phyloP scores from a whole-genome alignment of 2,329 filamentous ascomycete species.

The Diaporthe eres region DNA sequence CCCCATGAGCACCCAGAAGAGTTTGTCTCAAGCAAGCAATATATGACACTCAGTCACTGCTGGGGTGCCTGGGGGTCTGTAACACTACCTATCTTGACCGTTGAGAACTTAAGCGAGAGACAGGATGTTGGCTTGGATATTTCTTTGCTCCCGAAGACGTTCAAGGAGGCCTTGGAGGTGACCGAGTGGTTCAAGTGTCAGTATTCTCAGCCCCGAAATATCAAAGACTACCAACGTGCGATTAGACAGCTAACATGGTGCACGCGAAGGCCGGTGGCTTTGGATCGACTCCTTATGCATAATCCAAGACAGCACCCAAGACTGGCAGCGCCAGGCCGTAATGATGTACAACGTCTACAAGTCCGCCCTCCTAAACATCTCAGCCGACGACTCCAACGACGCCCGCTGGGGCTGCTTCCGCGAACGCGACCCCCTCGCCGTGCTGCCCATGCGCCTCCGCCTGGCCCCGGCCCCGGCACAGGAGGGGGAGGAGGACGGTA shows the following conservation, averaged over 20 bases:
- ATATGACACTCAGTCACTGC: slow-evolving; percentile 33
- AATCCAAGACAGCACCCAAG: slow-evolving; percentile 36
- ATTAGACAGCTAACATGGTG: neutral
- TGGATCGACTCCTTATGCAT: slow-evolving; percentile 36
- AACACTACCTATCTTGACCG: neutral
- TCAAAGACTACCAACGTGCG: neutral
- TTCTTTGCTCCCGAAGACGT: slow-evolving; percentile 18
- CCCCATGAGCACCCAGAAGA: neutral
- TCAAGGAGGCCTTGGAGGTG: slow-evolving; percentile 26
- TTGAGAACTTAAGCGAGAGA: slow-evolving; percentile 8
- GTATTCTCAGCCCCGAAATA: neutral
- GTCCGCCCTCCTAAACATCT: slow-evolving; percentile 27
- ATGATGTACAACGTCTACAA: slow-evolving; percentile 40
- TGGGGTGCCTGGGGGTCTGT: slow-evolving; percentile 25
- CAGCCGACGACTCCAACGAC: slow-evolving; percentile 25
- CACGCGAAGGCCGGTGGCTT: slow-evolving; percentile 22
- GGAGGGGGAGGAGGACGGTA: neutral
- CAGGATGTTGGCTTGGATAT: slow-evolving; percentile 3
- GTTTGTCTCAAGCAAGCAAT: slow-evolving; percentile 7
- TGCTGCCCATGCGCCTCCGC: slow-evolving; percentile 9
- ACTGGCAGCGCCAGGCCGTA: slow-evolving; percentile 40
- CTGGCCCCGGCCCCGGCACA: neutral
- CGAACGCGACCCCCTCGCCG: neutral
- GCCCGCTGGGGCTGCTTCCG: slow-evolving; percentile 27
- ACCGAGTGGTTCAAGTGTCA: slow-evolving; percentile 34